Conservation (phyloP, 257 asterid genomes). For the Cynanchum wilfordii region DNA sequence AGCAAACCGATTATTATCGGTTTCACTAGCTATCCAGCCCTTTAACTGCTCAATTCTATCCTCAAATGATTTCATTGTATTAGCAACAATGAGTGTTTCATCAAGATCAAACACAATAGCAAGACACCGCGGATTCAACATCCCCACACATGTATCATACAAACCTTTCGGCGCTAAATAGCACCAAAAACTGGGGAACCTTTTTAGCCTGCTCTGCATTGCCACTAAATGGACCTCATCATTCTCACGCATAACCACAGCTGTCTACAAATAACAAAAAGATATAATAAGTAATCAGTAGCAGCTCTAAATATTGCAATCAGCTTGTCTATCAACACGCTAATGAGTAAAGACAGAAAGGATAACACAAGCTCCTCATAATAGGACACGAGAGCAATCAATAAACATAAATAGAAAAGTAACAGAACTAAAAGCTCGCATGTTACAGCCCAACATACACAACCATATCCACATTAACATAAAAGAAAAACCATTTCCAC, state of each 20-base stretch:
- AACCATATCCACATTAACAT: neutral
- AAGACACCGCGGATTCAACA: slow-evolving; percentile 85
- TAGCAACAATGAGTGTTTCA: slow-evolving; percentile 96
- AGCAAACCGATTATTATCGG: slow-evolving; percentile 55
- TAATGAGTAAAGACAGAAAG: neutral
- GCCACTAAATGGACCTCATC: slow-evolving; percentile 97
- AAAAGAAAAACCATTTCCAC: neutral
- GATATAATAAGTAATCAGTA: slow-evolving; percentile 18
- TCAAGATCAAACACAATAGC: slow-evolving; percentile 95
- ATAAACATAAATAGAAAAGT: neutral
- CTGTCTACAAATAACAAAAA: slow-evolving; percentile 52
- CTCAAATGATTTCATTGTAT: slow-evolving; percentile 96
- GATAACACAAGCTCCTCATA: neutral
- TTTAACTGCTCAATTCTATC: slow-evolving; percentile 77
- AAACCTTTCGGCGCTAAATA: slow-evolving; percentile 69
- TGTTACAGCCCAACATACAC: neutral
- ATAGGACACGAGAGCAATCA: neutral
- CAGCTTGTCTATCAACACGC: neutral
- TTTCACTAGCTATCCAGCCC: slow-evolving; percentile 70
- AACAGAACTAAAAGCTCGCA: neutral
- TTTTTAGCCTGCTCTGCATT: slow-evolving; percentile 93
- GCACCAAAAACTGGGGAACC: slow-evolving; percentile 98
- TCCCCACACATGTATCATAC: slow-evolving; percentile 59
- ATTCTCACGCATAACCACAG: slow-evolving; percentile 67
- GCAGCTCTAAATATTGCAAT: neutral